Evolutionary conservation across 2,329 filamentous ascomycete genomes (phyloP), one percentile per base, ranked within the genome.

Genomic region (Arthrobotrys entomopaga): DNA sequence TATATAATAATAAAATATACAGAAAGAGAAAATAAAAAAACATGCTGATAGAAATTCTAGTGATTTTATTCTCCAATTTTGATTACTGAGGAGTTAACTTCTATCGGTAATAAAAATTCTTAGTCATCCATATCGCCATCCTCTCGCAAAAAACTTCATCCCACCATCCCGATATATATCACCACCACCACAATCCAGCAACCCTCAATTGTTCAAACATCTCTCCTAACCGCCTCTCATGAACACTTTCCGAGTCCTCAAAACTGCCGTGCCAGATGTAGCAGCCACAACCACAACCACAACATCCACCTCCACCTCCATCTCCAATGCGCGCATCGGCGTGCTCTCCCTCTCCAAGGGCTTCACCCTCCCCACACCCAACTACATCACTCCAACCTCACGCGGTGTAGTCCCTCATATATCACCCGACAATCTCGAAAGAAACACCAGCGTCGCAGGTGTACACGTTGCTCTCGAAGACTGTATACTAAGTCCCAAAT

Each of bases 401-500:
- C 87, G 95, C 79, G 95, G 95, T 20, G 87, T 87, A 0, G 84
- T 98, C 40, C 93, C 95, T 59, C 95, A 99, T 82, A 83, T 99
- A 77, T 91, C 93, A 2, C 93, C 93, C 43, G 95, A 99, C 83
- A 90, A 90, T 75, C 84, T 95, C 77, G 81, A 82, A 46, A 89
- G 87, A 65, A 84, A 90, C 78, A 88, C 89, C 0, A 81, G 86
- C 3, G 84, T 96, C 71, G 83, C 84, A 26, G 91, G 90, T 24
- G 85, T 91, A 2, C 96, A 96, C 80, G 84, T 95, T 79, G 91
- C 90, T 0, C 83, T 98, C 26, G 95, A 99, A 84, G 95, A 99
- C 82, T 98, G 95, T 97, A 85, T 82, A 91, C 40, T 13, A 40
- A 40, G 7, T 43, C 40, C 40, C 11, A 13, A 13, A 4, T 3